These are phyloP conservation scores for Sanghuangporus weigelae DNA, from an alignment of 1,284 basidiomycete genomes.

Conservation along the genomic window DNA sequence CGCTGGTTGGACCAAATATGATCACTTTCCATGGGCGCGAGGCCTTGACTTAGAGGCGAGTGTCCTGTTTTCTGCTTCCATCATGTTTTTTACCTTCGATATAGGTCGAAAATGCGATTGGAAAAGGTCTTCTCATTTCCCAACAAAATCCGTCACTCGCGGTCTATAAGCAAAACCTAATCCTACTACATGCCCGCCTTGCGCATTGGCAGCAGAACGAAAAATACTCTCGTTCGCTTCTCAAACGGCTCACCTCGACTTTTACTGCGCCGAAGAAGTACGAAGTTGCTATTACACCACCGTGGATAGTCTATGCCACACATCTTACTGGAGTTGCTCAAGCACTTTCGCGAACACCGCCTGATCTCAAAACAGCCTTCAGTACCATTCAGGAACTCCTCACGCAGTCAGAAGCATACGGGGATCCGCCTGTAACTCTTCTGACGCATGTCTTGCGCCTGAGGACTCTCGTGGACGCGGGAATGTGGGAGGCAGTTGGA, in stretches of 20 bases:
- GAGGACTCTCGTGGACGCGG: conserved; percentile 44
- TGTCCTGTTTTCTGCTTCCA: neutral
- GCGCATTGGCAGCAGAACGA: conserved; percentile 48
- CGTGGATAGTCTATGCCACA: conserved; percentile 46
- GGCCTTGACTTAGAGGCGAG: conserved; percentile 50
- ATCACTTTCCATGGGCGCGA: conserved; percentile 38
- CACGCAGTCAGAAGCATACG: conserved; percentile 32
- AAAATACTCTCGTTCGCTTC: conserved; percentile 50
- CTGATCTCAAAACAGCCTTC: conserved; percentile 37
- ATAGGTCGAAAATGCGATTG: conserved; percentile 46
- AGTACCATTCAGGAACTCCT: conserved; percentile 39
- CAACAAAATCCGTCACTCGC: conserved; percentile 63
- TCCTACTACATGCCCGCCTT: conserved; percentile 53
- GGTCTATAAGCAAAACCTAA: conserved; percentile 50
- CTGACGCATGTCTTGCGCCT: conserved; percentile 47
- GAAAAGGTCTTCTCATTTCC: conserved; percentile 50
- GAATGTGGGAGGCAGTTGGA: conserved; percentile 46
- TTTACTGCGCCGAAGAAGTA: conserved; percentile 29
- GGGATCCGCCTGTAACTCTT: conserved; percentile 40
- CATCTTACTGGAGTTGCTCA: conserved; percentile 50
- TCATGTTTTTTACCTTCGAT: neutral
- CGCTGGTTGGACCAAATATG: conserved; percentile 37
- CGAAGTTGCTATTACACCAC: conserved; percentile 33
- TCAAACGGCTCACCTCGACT: conserved; percentile 49
- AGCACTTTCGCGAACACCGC: conserved; percentile 27